Percentiles rank a stretch among this genome's conserved stretches.
Conservation (phyloP, 2,329 filamentous ascomycete species). For the Aspergillus eucalypticola region DNA sequence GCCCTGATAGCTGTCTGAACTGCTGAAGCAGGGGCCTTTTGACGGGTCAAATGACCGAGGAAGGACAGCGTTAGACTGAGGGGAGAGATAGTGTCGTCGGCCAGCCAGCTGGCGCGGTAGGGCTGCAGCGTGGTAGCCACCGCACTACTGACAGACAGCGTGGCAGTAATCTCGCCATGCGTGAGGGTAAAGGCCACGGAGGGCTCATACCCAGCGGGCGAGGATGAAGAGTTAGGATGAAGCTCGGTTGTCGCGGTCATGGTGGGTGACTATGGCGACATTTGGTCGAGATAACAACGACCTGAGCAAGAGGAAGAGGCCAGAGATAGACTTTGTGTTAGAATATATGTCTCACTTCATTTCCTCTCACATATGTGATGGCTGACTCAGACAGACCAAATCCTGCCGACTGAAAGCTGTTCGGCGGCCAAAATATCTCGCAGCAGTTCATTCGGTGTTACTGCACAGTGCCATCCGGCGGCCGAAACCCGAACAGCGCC, state of each 20-base stretch:
- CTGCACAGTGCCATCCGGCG: not conserved
- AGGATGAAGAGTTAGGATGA: not conserved
- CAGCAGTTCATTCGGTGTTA: not conserved
- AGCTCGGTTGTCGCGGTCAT: not conserved
- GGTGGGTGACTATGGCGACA: not conserved
- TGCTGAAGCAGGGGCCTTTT: not conserved
- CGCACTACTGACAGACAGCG: not conserved
- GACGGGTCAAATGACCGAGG: not conserved
- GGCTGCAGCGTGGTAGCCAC: not conserved
- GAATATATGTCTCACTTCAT: not conserved
- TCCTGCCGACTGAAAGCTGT: not conserved
- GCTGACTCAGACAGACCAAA: not conserved
- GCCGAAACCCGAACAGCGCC: not conserved
- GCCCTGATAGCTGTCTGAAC: not conserved
- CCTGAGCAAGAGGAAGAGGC: not conserved
- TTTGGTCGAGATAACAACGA: not conserved
- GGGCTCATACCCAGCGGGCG: not conserved
- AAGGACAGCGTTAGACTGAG: not conserved
- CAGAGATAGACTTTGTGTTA: not conserved
- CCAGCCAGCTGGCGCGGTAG: not conserved
- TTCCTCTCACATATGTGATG: not conserved
- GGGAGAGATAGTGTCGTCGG: not conserved
- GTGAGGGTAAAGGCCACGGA: not conserved
- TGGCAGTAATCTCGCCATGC: not conserved
- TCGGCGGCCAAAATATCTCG: not conserved